Base-by-base conservation (phyloP, 352 stramenopile species). In the Halophytophthora batemanensis region DNA sequence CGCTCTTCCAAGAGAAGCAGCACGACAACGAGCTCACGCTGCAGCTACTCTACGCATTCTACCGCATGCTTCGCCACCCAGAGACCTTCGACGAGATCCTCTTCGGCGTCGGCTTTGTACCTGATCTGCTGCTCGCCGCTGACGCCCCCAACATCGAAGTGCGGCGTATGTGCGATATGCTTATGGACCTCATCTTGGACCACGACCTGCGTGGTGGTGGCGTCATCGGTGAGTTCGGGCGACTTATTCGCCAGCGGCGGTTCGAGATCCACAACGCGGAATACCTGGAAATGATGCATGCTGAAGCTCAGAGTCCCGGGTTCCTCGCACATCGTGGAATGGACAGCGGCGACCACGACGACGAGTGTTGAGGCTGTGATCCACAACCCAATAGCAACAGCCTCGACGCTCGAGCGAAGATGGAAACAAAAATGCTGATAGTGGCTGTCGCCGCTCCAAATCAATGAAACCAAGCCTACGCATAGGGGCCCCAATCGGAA, bases 241-340 rank as follows among this genome's bases (percentile, higher is more conserved):
- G 79, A 8, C 63, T 92, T 25, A 92, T 94, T 57, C 83, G 84
- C 17, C 82, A 90, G 48, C 74, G 79, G 11, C 73, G 82, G 31
- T 94, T 92, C 59, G 81, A 93, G 48, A 90, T 92, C 50, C 82
- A 96, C 59, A 94, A 96, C 46, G 77, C 73, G 7, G 84, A 96
- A 56, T 96, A 95, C 57, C 63, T 91, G 19, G 82, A 90, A 45
- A 87, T 91, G 76, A 72, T 95, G 31, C 77, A 93, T 37, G 72
- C 77, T 14, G 77, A 85, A 56, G 56, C 54, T 2, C 71, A 77
- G 36, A 78, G 45, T 28, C 49, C 56, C 37, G 35, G 45, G 18
- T 66, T 48, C 18, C 42, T 44, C 11, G 55, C 56, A 3, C 45
- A 69, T 38, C 47, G 53, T 34, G 52, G 52, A 18, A 66, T 63